Percentiles rank a stretch among this genome's conserved stretches.
phyloP scores from a whole-genome alignment of 495 filamentous ascomycete genomes.

The Lindgomyces ingoldianus region DNA sequence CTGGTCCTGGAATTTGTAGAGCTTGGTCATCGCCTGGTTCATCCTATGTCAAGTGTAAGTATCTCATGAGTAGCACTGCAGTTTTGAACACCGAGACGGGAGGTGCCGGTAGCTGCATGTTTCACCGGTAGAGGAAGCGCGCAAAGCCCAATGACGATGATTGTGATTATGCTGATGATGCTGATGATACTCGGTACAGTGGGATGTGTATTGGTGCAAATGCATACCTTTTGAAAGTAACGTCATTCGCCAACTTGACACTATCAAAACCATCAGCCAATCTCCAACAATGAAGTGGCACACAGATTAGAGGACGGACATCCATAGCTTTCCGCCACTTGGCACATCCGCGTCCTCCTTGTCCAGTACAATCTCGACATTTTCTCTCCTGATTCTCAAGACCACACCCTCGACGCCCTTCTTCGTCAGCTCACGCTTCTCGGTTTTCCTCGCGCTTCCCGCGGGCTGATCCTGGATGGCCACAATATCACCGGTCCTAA shows the following conservation, averaged over 20 bases:
- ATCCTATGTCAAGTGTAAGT: slow-evolving; percentile 57
- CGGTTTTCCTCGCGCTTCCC: slow-evolving; percentile 71
- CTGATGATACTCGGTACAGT: too few species aligned
- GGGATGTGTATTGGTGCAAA: too few species aligned
- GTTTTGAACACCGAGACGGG: not conserved
- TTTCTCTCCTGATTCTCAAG: slow-evolving; percentile 61
- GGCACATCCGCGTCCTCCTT: slow-evolving; percentile 66
- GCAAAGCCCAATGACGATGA: too few species aligned
- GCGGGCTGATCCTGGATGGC: slow-evolving; percentile 71
- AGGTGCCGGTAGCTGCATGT: too few species aligned
- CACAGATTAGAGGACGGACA: slow-evolving; percentile 47
- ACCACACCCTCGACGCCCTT: slow-evolving; percentile 82
- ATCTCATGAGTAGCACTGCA: not conserved
- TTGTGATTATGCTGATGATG: too few species aligned
- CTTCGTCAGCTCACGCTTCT: slow-evolving; percentile 61
- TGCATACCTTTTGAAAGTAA: slow-evolving; percentile 78
- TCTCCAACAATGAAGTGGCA: slow-evolving; percentile 15
- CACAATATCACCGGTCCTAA: slow-evolving; percentile 87
- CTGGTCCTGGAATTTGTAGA: slow-evolving; percentile 68
- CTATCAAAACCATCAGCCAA: slow-evolving; percentile 43
- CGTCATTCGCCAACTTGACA: slow-evolving; percentile 93
- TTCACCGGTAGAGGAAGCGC: too few species aligned
- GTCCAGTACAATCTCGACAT: slow-evolving; percentile 68
- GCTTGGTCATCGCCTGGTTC: slow-evolving; percentile 80
- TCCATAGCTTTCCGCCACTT: slow-evolving; percentile 63